Base-by-base conservation (phyloP, 2,329 filamentous ascomycete species). In the Delphinella strobiligena region DNA sequence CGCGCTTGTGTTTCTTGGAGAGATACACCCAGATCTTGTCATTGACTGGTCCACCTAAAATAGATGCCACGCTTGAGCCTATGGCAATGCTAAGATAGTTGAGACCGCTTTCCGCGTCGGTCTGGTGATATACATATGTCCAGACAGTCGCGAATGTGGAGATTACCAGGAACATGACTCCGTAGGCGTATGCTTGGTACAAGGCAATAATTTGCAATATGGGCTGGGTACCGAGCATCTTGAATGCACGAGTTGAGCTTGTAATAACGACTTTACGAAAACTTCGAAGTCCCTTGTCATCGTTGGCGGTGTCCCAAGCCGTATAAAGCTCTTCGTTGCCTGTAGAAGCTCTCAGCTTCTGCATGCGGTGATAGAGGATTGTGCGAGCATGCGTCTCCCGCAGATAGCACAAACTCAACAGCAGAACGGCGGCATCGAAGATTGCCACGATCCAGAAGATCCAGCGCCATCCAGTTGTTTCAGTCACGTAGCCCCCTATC, bases 381-480 rank as follows among this genome's bases (percentile, higher is more conserved):
- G n/a, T n/a, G n/a, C n/a, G n/a, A n/a, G n/a, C n/a, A n/a, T n/a
- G n/a, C n/a, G n/a, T n/a, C n/a, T n/a, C n/a, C n/a, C n/a, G n/a
- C n/a, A n/a, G n/a, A n/a, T n/a, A n/a, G n/a, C n/a, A n/a, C n/a
- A n/a, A n/a, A n/a, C n/a, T n/a, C n/a, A n/a, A n/a, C n/a, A n/a
- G n/a, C n/a, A n/a, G n/a, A n/a, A n/a, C n/a, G n/a, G n/a, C n/a
- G n/a, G n/a, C n/a, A n/a, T n/a, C n/a, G n/a, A n/a, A n/a, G n/a
- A n/a, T n/a, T n/a, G n/a, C n/a, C n/a, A n/a, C n/a, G n/a, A n/a
- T n/a, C 59, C 62, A 71, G 47, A 70, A 71, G 4, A 55, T 51
- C 65, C 66, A 69, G 2, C 65, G 53, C 67, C 66, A 70, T 8
- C 57, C 62, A 31, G 59, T 53, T 1, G 48, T 46, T 39, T 65